Evolutionary conservation across 257 asterid species (phyloP).

Genomic region (Nicotiana benthamiana): DNA sequence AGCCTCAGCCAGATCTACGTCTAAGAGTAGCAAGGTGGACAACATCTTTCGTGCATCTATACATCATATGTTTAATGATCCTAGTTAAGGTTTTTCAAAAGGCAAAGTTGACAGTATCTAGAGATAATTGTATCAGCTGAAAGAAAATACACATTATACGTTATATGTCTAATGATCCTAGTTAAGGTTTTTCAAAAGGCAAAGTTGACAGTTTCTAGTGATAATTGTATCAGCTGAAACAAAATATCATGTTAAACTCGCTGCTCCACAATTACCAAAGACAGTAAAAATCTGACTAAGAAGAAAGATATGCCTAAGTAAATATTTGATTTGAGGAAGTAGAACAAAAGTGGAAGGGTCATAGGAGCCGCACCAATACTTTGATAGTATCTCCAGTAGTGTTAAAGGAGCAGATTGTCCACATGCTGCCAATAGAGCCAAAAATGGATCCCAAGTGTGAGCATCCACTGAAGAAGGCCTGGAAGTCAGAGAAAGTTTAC

Average conservation of each 20-base stretch:
- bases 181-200: not conserved
- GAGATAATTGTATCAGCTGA: not conserved
- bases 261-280: not conserved
- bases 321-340: not conserved
- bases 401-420: conserved; percentile 72
- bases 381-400: conserved; percentile 39
- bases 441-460: conserved; percentile 54
- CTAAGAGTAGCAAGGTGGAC: not conserved
- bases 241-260: not conserved
- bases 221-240: not conserved
- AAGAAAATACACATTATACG: not conserved
- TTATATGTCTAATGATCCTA: not conserved
- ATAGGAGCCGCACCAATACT: conserved; percentile 53
- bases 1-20: not conserved
- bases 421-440: conserved; percentile 81
- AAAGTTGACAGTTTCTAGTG: not conserved
- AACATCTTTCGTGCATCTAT: not conserved
- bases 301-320: conserved; percentile 1
- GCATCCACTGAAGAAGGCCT: conserved; percentile 42
- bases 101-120: not conserved
- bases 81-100: not conserved
- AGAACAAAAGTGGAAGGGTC: not conserved
- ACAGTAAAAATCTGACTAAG: not conserved
- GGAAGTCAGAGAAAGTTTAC: conserved; percentile 66
- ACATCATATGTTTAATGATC: not conserved